Percentiles rank a stretch among this genome's conserved stretches.
Conservation (phyloP, 768 basidiomycete species). For the Multifurca ochricompacta region DNA sequence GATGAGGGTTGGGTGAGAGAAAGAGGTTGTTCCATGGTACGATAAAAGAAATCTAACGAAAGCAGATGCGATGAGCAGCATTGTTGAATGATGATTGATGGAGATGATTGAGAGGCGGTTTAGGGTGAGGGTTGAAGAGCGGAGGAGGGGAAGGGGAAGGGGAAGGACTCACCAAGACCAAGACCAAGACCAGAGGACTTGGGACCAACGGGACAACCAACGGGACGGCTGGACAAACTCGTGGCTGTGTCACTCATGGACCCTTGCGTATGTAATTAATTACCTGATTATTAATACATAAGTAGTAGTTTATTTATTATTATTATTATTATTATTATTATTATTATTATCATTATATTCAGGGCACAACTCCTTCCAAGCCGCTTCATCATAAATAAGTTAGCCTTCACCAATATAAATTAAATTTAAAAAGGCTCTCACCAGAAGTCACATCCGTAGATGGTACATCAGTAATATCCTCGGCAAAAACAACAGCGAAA, state of each 20-base stretch:
- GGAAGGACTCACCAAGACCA: constrained; percentile 14
- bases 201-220: constrained; percentile 14
- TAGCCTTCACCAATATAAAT: too few species aligned
- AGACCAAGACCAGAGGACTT: not conserved
- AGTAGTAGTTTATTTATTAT: not conserved
- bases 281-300: too few species aligned
- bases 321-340: too few species aligned
- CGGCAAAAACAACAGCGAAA: constrained; percentile 4
- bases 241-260: constrained; percentile 18
- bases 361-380: not conserved
- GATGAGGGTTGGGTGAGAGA: constrained; percentile 4
- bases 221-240: constrained; percentile 17
- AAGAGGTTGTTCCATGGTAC: constrained; percentile 11
- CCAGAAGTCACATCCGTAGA: not conserved
- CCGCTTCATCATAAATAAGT: not conserved
- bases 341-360: not conserved
- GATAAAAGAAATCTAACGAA: not conserved
- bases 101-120: constrained; percentile 5
- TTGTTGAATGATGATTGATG: constrained; percentile 6
- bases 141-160: not conserved
- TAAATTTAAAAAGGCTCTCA: not conserved
- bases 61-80: constrained; percentile 4
- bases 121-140: not conserved
- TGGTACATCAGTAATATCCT: not conserved
- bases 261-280: constrained; percentile 7